Conservation (phyloP, 208 protist species). For the Leishmania amazonensis region DNA sequence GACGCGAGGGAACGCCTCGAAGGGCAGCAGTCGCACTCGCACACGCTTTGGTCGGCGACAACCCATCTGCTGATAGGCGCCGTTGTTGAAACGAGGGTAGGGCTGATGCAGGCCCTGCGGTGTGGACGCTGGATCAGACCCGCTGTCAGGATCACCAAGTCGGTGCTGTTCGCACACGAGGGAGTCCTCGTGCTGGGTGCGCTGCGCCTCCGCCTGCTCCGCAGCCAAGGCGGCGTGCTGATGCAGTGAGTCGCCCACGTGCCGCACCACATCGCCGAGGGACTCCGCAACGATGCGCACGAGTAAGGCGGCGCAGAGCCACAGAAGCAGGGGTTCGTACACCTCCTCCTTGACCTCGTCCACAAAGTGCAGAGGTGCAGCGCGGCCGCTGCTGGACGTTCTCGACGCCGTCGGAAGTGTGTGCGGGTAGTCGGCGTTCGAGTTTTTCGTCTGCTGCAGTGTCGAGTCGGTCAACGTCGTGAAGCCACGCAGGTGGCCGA, state of each 20-base stretch:
- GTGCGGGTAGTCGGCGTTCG: not conserved
- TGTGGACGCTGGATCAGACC: not conserved
- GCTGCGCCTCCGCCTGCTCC: slow-evolving; percentile 33
- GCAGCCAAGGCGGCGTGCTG: slow-evolving; percentile 66
- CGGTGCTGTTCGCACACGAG: not conserved
- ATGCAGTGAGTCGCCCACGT: slow-evolving; percentile 67
- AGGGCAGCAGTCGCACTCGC: slow-evolving; percentile 78
- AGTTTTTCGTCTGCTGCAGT: not conserved
- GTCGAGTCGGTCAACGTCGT: not conserved
- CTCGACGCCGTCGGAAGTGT: slow-evolving; percentile 4
- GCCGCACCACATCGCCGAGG: slow-evolving; percentile 73
- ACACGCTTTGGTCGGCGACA: slow-evolving; percentile 45
- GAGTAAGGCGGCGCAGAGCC: slow-evolving; percentile 69
- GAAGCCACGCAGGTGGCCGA: slow-evolving; percentile 28
- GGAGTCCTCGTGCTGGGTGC: not conserved
- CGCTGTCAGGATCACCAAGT: not conserved
- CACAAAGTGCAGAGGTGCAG: slow-evolving; percentile 11
- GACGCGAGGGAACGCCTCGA: slow-evolving; percentile 75
- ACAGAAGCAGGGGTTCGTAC: slow-evolving; percentile 58
- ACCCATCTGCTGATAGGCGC: slow-evolving; percentile 57
- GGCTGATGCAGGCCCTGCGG: slow-evolving; percentile 10
- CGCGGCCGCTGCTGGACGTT: not conserved
- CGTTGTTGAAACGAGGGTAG: slow-evolving; percentile 35
- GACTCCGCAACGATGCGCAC: slow-evolving; percentile 76
- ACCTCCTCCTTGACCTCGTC: slow-evolving; percentile 33